A percentile compares a stretch with the other conserved stretches of the same genome.
phyloP scores from a whole-genome alignment of 331 rosid genomes.

The Ulmus americana region DNA sequence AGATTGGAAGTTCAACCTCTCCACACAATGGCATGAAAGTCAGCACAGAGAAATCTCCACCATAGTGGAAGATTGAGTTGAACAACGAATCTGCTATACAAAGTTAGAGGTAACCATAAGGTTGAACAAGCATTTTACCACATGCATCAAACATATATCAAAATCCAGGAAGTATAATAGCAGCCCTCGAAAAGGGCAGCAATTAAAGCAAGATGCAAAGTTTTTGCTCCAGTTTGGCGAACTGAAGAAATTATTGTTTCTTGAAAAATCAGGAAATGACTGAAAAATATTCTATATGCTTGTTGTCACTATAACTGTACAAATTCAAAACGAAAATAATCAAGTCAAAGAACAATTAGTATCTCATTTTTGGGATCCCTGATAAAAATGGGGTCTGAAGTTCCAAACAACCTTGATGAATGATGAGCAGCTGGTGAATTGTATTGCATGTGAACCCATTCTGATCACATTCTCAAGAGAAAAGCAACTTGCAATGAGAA shows the following conservation, averaged over 20 bases:
- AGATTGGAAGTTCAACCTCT: background rate
- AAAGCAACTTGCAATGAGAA: slow-evolving; percentile 20
- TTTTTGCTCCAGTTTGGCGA: slow-evolving; percentile 27
- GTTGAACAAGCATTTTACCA: slow-evolving; percentile 1
- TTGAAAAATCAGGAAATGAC: slow-evolving; percentile 24
- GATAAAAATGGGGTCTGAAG: slow-evolving; percentile 44
- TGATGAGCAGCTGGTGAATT: slow-evolving; percentile 33
- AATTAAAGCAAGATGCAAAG: slow-evolving; percentile 8
- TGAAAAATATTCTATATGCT: slow-evolving; percentile 43
- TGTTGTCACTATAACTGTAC: slow-evolving; percentile 72
- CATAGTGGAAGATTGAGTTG: slow-evolving; percentile 14
- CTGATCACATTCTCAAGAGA: slow-evolving; percentile 21
- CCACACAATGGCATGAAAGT: slow-evolving; percentile 14
- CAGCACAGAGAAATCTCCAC: slow-evolving; percentile 18
- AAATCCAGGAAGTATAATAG: slow-evolving; percentile 6
- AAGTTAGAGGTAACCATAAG: background rate
- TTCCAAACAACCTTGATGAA: slow-evolving; percentile 45
- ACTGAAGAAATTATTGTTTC: slow-evolving; percentile 31
- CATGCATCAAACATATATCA: background rate
- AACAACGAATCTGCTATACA: slow-evolving; percentile 9
- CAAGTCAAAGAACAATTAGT: slow-evolving; percentile 37
- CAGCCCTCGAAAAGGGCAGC: background rate
- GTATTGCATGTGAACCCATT: slow-evolving; percentile 3
- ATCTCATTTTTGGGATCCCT: slow-evolving; percentile 40
- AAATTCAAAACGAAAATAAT: slow-evolving; percentile 34